These are phyloP conservation scores for Wickerhamomyces tratensis DNA, from an alignment of 805 yeast genomes.

Conservation along the genomic window DNA sequence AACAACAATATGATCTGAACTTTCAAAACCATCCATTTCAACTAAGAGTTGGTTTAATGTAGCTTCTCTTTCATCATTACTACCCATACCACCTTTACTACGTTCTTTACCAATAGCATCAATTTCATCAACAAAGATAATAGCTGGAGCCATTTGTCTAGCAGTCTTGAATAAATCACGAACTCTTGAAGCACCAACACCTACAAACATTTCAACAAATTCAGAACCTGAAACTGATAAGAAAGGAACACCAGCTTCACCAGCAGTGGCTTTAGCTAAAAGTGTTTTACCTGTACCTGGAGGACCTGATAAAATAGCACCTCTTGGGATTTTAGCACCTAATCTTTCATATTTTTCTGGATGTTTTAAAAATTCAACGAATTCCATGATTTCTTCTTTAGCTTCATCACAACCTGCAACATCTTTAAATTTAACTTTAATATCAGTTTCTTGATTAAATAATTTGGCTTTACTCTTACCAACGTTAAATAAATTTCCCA, in stretches of 20 bases:
- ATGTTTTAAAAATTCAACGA: constrained; percentile 84
- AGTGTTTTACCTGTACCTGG: constrained; percentile 99
- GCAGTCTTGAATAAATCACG: constrained; percentile 92
- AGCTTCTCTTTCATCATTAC: constrained; percentile 94
- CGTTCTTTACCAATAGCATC: constrained; percentile 98
- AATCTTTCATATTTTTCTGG: constrained; percentile 85
- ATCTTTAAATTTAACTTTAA: constrained; percentile 81
- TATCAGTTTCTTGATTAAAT: constrained; percentile 86
- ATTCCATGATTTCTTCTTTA: constrained; percentile 95
- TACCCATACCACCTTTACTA: constrained; percentile 67
- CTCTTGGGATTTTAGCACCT: constrained; percentile 97
- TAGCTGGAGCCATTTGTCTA: constrained; percentile 88
- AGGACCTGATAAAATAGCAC: constrained; percentile 95
- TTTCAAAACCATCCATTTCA: constrained; percentile 97
- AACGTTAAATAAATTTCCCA: constrained; percentile 63
- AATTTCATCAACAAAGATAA: constrained; percentile 95
- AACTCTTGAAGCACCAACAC: constrained; percentile 97
- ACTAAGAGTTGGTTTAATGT: constrained; percentile 92
- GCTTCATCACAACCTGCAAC: constrained; percentile 98
- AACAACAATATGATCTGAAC: constrained; percentile 89
- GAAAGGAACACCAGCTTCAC: constrained; percentile 98
- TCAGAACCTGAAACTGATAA: constrained; percentile 95
- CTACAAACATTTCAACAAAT: constrained; percentile 97
- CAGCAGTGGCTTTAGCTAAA: constrained; percentile 97
- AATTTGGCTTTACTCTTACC: constrained; percentile 88